Evolutionary conservation across 192 early-diverging fungal genomes (phyloP).

Genomic region (Phycomyces blakesleeanus): DNA sequence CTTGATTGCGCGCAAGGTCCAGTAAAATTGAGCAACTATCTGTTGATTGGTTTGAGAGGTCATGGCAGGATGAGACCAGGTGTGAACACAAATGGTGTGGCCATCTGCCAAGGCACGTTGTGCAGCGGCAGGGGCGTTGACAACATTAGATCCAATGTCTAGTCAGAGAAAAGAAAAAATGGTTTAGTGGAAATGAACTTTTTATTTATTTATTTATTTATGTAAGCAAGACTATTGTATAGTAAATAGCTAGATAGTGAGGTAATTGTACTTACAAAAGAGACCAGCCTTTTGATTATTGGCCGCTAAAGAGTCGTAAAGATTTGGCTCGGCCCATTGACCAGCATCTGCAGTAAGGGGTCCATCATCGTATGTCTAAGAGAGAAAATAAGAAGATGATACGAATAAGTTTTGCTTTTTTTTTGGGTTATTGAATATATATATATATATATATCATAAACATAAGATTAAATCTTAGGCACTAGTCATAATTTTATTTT

Average conservation of each 20-base stretch:
- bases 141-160: slow-evolving; percentile 42
- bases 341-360: slow-evolving; percentile 25
- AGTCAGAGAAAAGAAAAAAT: no score
- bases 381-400: no score
- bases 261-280: slow-evolving; percentile 27
- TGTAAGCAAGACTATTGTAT: neutral
- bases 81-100: slow-evolving; percentile 60
- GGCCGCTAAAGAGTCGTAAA: slow-evolving; percentile 40
- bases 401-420: no score
- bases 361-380: slow-evolving; percentile 35
- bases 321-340: slow-evolving; percentile 29
- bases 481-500: no score
- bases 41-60: slow-evolving; percentile 41
- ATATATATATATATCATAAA: slow-evolving; percentile 4
- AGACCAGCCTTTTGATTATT: slow-evolving; percentile 42
- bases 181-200: neutral
- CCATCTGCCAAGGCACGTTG: slow-evolving; percentile 41
- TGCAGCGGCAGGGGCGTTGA: slow-evolving; percentile 32
- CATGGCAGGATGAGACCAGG: slow-evolving; percentile 59
- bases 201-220: neutral
- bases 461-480: no score
- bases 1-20: slow-evolving; percentile 42
- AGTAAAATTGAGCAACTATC: slow-evolving; percentile 56
- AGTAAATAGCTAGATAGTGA: neutral
- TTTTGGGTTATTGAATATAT: neutral